These are phyloP conservation scores for Spergularia azorica DNA, from an alignment of 179 eudicot genomes.

Conservation along the genomic window DNA sequence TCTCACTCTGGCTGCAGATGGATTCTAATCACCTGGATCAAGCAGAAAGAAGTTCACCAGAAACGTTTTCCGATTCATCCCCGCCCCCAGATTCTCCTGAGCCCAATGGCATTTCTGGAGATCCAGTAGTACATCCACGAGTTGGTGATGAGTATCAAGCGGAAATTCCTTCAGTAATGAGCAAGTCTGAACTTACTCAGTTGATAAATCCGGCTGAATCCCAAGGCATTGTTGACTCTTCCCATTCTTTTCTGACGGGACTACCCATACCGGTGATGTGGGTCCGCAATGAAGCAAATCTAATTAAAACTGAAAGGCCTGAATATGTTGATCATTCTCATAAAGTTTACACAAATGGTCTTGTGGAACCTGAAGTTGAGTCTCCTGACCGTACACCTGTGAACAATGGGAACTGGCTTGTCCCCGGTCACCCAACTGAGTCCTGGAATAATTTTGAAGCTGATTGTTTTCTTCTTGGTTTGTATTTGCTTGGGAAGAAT, in stretches of 20 bases:
- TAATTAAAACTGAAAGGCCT: slow-evolving; percentile 23
- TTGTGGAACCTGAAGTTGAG: slow-evolving; percentile 14
- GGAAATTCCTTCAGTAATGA: slow-evolving; percentile 55
- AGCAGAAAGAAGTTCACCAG: slow-evolving; percentile 43
- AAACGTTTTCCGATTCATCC: slow-evolving; percentile 41
- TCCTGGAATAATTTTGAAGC: slow-evolving; percentile 69
- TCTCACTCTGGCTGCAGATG: slow-evolving; percentile 45
- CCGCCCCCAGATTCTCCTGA: slow-evolving; percentile 39
- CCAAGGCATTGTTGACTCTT: slow-evolving; percentile 24
- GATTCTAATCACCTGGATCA: slow-evolving; percentile 41
- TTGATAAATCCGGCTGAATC: slow-evolving; percentile 39
- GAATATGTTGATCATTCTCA: slow-evolving; percentile 10
- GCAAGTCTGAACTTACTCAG: slow-evolving; percentile 35
- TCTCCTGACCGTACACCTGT: background rate
- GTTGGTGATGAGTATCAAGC: slow-evolving; percentile 71
- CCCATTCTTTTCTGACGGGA: slow-evolving; percentile 46
- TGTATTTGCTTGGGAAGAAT: slow-evolving; percentile 70
- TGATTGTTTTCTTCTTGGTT: slow-evolving; percentile 63
- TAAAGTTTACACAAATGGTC: slow-evolving; percentile 17
- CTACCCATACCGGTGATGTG: slow-evolving; percentile 59
- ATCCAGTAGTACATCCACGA: slow-evolving; percentile 54
- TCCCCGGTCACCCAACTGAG: slow-evolving; percentile 41
- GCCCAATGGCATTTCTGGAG: slow-evolving; percentile 48
- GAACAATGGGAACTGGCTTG: slow-evolving; percentile 26
- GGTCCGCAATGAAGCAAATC: slow-evolving; percentile 33